phyloP scores from a whole-genome alignment of 2,329 filamentous ascomycete species.

The Dactylonectria macrodidyma region DNA sequence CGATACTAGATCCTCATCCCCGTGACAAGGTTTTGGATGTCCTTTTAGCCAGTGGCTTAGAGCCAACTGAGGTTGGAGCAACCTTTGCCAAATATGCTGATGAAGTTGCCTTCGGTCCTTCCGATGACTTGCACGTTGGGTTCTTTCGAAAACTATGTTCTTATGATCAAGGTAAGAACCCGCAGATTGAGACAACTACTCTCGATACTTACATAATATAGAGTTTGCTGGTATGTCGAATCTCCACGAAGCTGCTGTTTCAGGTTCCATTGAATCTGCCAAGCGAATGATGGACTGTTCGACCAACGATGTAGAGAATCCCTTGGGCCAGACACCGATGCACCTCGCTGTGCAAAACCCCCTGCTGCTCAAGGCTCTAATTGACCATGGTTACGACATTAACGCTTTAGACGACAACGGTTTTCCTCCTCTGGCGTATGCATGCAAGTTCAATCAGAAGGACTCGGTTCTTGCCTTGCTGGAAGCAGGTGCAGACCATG shows the following conservation, averaged over 20 bases:
- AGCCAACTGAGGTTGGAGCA: no score
- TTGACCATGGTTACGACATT: not conserved
- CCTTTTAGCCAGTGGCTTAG: no score
- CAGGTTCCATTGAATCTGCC: not conserved
- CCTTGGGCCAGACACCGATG: conserved; percentile 14
- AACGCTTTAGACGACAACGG: no score
- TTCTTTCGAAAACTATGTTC: not conserved
- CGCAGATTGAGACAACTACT: not conserved
- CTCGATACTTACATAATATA: not conserved
- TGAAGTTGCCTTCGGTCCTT: no score
- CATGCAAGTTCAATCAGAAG: no score
- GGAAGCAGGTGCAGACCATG: no score
- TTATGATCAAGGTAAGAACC: conserved; percentile 1
- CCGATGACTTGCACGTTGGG: not conserved
- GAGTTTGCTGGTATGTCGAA: conserved; percentile 2
- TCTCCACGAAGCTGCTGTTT: conserved; percentile 5
- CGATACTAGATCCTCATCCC: no score
- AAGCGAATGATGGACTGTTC: not conserved
- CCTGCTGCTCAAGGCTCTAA: not conserved
- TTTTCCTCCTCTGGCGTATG: no score
- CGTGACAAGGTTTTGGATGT: no score
- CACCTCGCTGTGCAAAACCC: not conserved
- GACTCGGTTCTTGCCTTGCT: no score
- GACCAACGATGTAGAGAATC: not conserved
- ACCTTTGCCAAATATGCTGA: no score